Evolutionary conservation across 139 green algal genomes (phyloP), one percentile per base, ranked within the genome.

Genomic region (Chlorella ohadii): DNA sequence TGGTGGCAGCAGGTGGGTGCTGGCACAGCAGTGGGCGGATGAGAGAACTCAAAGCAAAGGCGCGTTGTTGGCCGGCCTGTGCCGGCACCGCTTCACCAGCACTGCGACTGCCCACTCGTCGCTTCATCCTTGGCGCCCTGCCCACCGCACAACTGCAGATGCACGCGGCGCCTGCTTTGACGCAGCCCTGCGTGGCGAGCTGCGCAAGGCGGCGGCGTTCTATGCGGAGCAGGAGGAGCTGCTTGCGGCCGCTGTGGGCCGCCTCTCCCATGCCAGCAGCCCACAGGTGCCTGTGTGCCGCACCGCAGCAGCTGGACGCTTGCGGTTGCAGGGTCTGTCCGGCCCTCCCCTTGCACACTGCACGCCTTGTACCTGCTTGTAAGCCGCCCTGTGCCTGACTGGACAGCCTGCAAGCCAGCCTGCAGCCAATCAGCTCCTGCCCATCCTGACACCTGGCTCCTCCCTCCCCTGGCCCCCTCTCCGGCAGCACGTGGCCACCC

Each of bases 131-230:
- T n/a, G n/a, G n/a, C n/a, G n/a, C n/a, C n/a, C n/a, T n/a, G n/a
- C n/a, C n/a, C n/a, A n/a, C n/a, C n/a, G n/a, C 36, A 31, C 59
- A 36, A 11, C 15, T 86, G 87, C 89, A 93, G 93, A 95, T 79
- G 41, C 79, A 0, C 33, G 33, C 4, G 91, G 89, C 19, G 17
- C 31, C 12, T 76, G 51, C 39, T 95, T 95, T 76, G 78, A 91
- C 41, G 39, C 56, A n/a, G 83, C 84, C 27, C 75, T 96, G 31
- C 38, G 77, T 0, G 19, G 44, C 6, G 93, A 96, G 90, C 83
- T 96, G 57, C 25, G 81, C 22, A 93, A 94, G 72, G 88, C 94
- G 20, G 92, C 85, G 13, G 38, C 44, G 3, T 96, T 95, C 79
- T 96, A 92, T 74, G 34, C 78, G 2, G 78, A 90, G 31, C 88